Evolutionary conservation across 1,139 yeast genomes (phyloP), one percentile per base, ranked within the genome.

Genomic region (Lodderomyces jiufengensis): DNA sequence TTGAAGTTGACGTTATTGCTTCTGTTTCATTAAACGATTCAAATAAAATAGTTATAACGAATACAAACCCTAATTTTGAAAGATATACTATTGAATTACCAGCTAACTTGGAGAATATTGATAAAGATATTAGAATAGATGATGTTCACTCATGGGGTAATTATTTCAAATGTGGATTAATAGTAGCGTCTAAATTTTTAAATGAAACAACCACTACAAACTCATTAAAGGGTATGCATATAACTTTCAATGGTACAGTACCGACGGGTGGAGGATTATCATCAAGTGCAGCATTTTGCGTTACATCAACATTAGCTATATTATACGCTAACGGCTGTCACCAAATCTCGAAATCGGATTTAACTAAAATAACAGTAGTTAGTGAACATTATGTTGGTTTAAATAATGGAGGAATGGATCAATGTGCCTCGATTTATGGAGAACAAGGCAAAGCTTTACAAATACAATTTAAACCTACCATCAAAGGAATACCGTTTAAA

Each of bases 371-470:
- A 38, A 78, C 87, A 9, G 81, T 78, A 37, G 80, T 76, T 13
- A 76, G 82, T 33, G 90, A 82, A 52, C 86, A 81, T 57, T 78
- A 76, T 39, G 77, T 82, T 30, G 90, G 90, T 16, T 83, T 82
- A 37, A 81, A 80, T 52, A 78, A 81, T 29, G 90, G 90, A 16
- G 90, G 90, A 29, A 76, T 82, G 84, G 90, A 82, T 54, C 90
- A 82, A 58, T 72, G 83, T 43, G 88, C 90, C 3, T 75, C 84
- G 2, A 70, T 82, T 16, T 80, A 74, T 48, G 88, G 88, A n/a
- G 78, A 74, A 47, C 63, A 59, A 30, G 70, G 68, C 41, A 76
- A 80, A 46, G 84, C 83, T 2, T 56, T 82, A 42, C 69, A 75
- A 45, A 78, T 82, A 29, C 76, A 76, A 43, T 82, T 81, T 58